Percentiles rank a stretch among this genome's conserved stretches.
These are phyloP conservation scores for Brassica juncea DNA, from an alignment of 345 rosid genomes.

Conservation along the genomic window DNA sequence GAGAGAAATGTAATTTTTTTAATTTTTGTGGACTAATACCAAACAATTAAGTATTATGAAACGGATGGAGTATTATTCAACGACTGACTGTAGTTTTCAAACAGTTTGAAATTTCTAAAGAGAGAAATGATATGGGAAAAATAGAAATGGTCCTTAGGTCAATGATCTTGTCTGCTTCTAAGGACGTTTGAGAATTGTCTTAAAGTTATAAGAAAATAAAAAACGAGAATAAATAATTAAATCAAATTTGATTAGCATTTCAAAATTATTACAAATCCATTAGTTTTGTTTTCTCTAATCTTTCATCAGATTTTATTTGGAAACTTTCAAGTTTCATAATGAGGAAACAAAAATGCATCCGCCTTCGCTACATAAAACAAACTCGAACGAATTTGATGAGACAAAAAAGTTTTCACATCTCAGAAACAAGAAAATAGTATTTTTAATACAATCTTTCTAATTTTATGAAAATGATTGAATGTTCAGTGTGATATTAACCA, in stretches of 20 bases:
- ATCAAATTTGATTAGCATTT: not conserved
- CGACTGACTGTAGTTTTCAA: not conserved
- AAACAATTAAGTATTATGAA: too few relatives aligned
- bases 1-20: too few relatives aligned
- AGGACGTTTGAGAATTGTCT: slow-evolving; percentile 21
- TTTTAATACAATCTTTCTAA: not conserved
- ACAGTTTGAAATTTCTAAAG: slow-evolving; percentile 31
- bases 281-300: not conserved
- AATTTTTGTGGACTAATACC: too few relatives aligned
- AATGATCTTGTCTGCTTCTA: slow-evolving; percentile 32
- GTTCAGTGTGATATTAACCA: not conserved
- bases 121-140: slow-evolving; percentile 7
- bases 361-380: not conserved
- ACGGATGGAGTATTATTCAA: not conserved
- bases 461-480: not conserved
- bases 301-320: not conserved
- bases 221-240: not conserved
- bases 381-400: not conserved
- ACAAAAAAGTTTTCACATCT: not conserved
- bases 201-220: not conserved
- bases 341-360: not conserved
- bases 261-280: not conserved
- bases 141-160: slow-evolving; percentile 21
- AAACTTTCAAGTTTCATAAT: not conserved
- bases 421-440: not conserved